A percentile compares a stretch with the other conserved stretches of the same genome.
Evolutionary conservation across 768 basidiomycete species (phyloP).

Genomic region (Mrakia gelida): DNA sequence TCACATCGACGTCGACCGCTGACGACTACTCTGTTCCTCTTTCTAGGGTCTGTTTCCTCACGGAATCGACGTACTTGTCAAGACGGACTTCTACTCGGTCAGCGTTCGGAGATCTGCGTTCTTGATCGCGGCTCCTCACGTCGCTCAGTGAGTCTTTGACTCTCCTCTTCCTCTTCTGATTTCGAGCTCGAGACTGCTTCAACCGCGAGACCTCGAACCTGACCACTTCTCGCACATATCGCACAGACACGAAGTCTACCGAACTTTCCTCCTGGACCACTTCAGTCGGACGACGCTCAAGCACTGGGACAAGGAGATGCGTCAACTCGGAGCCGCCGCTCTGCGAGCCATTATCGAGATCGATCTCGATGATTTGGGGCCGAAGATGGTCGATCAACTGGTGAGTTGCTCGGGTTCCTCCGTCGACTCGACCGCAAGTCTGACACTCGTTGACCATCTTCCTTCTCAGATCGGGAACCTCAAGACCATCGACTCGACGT

Average conservation of each 20-base stretch:
- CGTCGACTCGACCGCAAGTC: background rate
- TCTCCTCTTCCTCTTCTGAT: conserved; percentile 13
- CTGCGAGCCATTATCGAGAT: conserved; percentile 62
- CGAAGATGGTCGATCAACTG: conserved; percentile 51
- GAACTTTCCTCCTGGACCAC: conserved; percentile 63
- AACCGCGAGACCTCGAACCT: too few species aligned
- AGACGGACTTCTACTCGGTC: conserved; percentile 93
- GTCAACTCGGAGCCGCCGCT: conserved; percentile 70
- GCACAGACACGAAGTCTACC: conserved; percentile 81
- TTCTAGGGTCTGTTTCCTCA: conserved; percentile 78
- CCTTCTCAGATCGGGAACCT: conserved; percentile 45
- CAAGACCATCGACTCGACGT: conserved; percentile 61
- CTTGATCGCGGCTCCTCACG: conserved; percentile 74
- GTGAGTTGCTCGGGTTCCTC: conserved; percentile 48
- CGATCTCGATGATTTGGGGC: conserved; percentile 57
- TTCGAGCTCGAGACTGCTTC: too few species aligned
- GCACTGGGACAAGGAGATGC: conserved; percentile 85
- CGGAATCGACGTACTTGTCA: conserved; percentile 86
- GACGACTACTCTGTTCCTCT: background rate
- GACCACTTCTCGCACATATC: too few species aligned
- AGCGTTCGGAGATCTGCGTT: conserved; percentile 80
- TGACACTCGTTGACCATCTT: background rate
- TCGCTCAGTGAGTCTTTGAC: conserved; percentile 70
- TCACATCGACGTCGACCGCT: background rate
- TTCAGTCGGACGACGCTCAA: conserved; percentile 66